Evolutionary conservation across 2,329 filamentous ascomycete genomes (phyloP).

Genomic region (Colletotrichum lindemuthianum): DNA sequence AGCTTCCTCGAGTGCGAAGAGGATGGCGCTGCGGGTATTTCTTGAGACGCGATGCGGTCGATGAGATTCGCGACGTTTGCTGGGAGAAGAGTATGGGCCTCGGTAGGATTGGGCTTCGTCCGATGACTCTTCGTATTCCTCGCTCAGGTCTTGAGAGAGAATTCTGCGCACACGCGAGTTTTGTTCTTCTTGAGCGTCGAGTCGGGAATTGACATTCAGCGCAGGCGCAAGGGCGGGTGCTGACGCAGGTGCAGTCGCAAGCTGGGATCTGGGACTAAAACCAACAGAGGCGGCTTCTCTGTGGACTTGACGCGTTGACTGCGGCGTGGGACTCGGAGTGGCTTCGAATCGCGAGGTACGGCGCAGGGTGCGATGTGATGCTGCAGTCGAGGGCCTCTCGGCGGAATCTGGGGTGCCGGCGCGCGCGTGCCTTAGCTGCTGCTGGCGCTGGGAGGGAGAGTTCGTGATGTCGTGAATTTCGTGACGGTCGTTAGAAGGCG

Average conservation of each 20-base stretch:
- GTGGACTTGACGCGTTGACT: constrained; percentile 51
- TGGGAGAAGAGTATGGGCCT: constrained; percentile 42
- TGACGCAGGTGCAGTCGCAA: constrained; percentile 45
- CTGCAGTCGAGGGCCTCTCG: constrained; percentile 53
- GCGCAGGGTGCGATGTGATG: constrained; percentile 57
- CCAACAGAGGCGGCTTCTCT: constrained; percentile 59
- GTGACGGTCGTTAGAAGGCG: constrained; percentile 63
- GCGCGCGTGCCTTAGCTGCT: constrained; percentile 54
- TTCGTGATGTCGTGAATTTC: constrained; percentile 60
- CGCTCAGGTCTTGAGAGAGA: constrained; percentile 61
- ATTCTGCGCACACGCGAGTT: constrained; percentile 44
- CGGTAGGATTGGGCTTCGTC: constrained; percentile 41
- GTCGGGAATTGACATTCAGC: constrained; percentile 27
- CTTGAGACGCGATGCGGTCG: constrained; percentile 76
- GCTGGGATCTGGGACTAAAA: constrained; percentile 54
- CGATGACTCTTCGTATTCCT: constrained; percentile 54
- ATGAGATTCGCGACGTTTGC: constrained; percentile 46
- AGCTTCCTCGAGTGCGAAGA: constrained; percentile 91
- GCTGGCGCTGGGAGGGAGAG: constrained; percentile 50
- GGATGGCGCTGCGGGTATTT: constrained; percentile 87
- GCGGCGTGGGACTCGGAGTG: constrained; percentile 54
- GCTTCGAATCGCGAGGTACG: constrained; percentile 62
- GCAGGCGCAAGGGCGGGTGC: constrained; percentile 32
- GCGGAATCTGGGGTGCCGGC: constrained; percentile 49
- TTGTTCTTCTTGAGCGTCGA: constrained; percentile 40